These are phyloP conservation scores for Fagopyrum tataricum DNA, from an alignment of 148 eudicot genomes.

Conservation along the genomic window DNA sequence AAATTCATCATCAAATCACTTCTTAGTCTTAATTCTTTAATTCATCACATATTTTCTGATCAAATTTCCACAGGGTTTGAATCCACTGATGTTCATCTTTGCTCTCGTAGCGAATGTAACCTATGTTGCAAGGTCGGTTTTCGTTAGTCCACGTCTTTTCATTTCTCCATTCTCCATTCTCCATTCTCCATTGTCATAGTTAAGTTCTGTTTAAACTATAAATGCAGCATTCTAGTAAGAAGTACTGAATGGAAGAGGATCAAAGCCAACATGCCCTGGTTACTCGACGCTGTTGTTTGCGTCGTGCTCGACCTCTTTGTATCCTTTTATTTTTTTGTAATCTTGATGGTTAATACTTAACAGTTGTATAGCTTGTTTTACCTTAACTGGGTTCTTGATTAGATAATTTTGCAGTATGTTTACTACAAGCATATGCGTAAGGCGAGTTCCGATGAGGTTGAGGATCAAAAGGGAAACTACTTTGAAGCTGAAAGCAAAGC, in stretches of 20 bases:
- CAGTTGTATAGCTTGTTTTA: neutral
- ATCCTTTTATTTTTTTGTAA: conserved; percentile 36
- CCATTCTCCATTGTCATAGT: neutral
- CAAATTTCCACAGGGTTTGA: conserved; percentile 52
- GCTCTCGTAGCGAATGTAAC: conserved; percentile 81
- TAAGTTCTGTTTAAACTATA: neutral
- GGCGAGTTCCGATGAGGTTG: conserved; percentile 10
- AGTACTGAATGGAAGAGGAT: conserved; percentile 51
- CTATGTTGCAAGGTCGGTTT: conserved; percentile 67
- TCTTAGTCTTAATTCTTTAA: neutral
- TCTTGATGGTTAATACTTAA: neutral
- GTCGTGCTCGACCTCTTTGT: conserved; percentile 79
- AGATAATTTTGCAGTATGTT: conserved; percentile 85
- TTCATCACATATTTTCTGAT: neutral
- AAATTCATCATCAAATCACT: neutral
- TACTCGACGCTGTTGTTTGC: conserved; percentile 83
- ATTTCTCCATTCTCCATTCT: conserved; percentile 6
- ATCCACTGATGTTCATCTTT: conserved; percentile 93
- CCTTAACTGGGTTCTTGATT: conserved; percentile 36
- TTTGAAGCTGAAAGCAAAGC: conserved; percentile 1
- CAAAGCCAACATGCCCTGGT: conserved; percentile 89
- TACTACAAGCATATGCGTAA: conserved; percentile 58
- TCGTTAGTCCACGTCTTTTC: neutral
- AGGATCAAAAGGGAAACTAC: neutral
- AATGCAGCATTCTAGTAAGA: conserved; percentile 76